phyloP scores from a whole-genome alignment of 306 rosid species.

The Gillenia trifoliata region DNA sequence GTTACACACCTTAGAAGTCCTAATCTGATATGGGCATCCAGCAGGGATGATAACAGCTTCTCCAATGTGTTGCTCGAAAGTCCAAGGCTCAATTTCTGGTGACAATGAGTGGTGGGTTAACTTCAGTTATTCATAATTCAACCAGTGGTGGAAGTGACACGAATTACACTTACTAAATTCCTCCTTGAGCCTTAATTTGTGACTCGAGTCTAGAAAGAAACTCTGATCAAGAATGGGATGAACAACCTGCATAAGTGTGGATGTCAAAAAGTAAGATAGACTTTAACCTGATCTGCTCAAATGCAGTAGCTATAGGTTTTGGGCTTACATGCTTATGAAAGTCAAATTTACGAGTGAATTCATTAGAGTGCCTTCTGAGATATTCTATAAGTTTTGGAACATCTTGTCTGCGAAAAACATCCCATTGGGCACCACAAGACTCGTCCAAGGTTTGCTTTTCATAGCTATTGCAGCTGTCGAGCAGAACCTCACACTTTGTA shows the following conservation, averaged over 20 bases:
- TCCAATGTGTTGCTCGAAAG: constrained; percentile 83
- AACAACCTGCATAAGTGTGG: constrained; percentile 50
- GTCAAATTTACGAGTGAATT: constrained; percentile 38
- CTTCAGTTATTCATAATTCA: constrained; percentile 15
- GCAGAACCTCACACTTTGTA: constrained; percentile 19
- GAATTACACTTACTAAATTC: constrained; percentile 62
- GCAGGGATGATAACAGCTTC: constrained; percentile 98
- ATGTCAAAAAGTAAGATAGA: constrained; percentile 17
- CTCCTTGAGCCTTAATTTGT: constrained; percentile 82
- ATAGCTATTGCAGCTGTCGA: constrained; percentile 25
- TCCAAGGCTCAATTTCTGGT: constrained; percentile 96
- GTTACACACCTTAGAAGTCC: constrained; percentile 63
- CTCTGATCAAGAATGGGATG: constrained; percentile 91
- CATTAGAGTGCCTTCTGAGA: constrained; percentile 58
- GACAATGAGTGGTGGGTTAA: constrained; percentile 18
- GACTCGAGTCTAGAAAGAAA: constrained; percentile 64
- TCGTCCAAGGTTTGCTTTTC: constrained; percentile 20
- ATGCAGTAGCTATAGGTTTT: constrained; percentile 17
- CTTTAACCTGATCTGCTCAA: constrained; percentile 12
- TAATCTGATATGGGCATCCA: constrained; percentile 96
- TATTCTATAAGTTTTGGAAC: constrained; percentile 82
- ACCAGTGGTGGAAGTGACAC: constrained; percentile 7
- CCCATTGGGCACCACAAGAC: constrained; percentile 71
- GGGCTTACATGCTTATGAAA: constrained; percentile 48
- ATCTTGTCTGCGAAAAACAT: constrained; percentile 88